Evolutionary conservation across 306 rosid genomes (phyloP), one percentile per base, ranked within the genome.

Genomic region (Glycyrrhiza uralensis): DNA sequence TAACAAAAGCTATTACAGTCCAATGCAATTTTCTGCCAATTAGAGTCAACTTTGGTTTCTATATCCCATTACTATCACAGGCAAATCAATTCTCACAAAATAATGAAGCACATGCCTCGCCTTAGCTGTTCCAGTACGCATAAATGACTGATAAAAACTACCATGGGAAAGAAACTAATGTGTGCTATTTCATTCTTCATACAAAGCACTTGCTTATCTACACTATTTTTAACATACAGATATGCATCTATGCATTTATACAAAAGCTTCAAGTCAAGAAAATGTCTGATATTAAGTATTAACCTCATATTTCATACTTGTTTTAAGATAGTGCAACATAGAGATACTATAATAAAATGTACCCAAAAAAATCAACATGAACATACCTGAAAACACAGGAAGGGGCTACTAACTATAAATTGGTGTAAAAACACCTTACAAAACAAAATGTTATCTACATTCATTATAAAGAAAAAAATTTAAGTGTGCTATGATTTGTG

Each of bases 391-490:
- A 75, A 76, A 61, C 65, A 50, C 62, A 10, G 49, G 33, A 65
- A 74, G 20, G n/a, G 14, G 14, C 44, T 20, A 51, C 19, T 32
- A 11, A 3, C 38, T 50, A 28, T 28, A 65, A 64, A 44, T 17
- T 41, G 33, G n/a, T 0, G 6, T 23, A 33, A 28, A 72, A 65
- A 26, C 57, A 72, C 57, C 38, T 33, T 33, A 23, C 15, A 64
- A 60, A 55, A 64, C 18, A 17, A 55, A 56, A 28, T 28, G 52
- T 76, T 67, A 63, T 77, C 82, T 39, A 73, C 77, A 33, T 33
- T 20, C n/a, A n/a, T n/a, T n/a, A n/a, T n/a, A n/a, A n/a, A n/a
- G n/a, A n/a, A n/a, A n/a, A n/a, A n/a, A n/a, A n/a, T n/a, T n/a
- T n/a, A n/a, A n/a, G n/a, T n/a, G n/a, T n/a, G 24, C 61, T 69